Percentiles rank a stretch among this genome's conserved stretches.
Conservation (phyloP, 805 yeast genomes). For the Candida silvicultrix region DNA sequence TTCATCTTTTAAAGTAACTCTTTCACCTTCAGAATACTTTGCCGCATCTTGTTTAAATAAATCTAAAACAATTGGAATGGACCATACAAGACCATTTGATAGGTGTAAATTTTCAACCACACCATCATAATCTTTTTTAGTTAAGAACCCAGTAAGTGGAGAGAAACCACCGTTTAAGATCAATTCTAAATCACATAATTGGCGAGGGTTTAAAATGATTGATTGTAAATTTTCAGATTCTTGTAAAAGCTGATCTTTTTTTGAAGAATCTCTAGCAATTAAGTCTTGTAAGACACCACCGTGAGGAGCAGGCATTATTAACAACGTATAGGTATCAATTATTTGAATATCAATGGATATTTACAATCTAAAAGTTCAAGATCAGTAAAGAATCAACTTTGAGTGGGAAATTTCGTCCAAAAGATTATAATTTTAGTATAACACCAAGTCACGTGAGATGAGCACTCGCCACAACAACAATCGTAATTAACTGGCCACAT, state of each 20-base stretch:
- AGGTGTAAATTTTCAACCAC: constrained; percentile 69
- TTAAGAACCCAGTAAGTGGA: constrained; percentile 63
- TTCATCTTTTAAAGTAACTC: constrained; percentile 72
- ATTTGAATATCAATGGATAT: no score
- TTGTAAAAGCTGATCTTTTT: constrained; percentile 44
- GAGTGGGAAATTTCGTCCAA: neutral
- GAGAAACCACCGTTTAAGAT: constrained; percentile 93
- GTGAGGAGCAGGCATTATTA: constrained; percentile 72
- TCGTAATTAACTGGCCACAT: neutral
- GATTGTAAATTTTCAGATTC: constrained; percentile 47
- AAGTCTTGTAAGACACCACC: constrained; percentile 88
- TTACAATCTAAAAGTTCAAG: no score
- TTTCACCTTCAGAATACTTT: constrained; percentile 44
- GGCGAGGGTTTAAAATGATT: constrained; percentile 72
- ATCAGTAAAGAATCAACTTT: neutral
- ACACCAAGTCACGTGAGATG: constrained; percentile 3
- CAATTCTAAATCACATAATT: constrained; percentile 87
- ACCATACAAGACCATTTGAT: constrained; percentile 74
- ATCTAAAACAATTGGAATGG: constrained; percentile 90
- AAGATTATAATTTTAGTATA: neutral
- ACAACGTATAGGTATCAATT: neutral
- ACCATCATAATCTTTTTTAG: constrained; percentile 54
- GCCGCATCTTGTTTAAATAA: constrained; percentile 45
- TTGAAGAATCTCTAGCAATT: constrained; percentile 69
- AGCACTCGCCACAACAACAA: constrained; percentile 3